A percentile compares a stretch with the other conserved stretches of the same genome.
Evolutionary conservation across 1,139 yeast species (phyloP).

Genomic region (Nakaseomyces delphensis): DNA sequence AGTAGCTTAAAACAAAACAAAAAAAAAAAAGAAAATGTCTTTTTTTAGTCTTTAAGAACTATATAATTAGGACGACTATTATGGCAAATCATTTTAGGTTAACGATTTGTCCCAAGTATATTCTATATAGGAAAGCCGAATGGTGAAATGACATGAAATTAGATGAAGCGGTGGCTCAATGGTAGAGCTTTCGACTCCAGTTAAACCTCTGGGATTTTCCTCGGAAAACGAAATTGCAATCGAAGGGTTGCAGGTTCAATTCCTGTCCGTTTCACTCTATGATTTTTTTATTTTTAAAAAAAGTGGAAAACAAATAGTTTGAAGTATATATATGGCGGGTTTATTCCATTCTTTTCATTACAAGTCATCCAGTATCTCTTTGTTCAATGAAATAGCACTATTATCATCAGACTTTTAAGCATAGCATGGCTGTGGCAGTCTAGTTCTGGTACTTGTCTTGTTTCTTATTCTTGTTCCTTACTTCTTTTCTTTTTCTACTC

Average conservation of each 20-base stretch:
- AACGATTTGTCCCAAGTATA: no score
- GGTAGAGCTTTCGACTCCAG: conserved; percentile 91
- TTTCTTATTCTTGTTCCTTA: no score
- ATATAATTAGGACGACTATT: no score
- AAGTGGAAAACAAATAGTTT: neutral
- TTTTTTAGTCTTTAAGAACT: neutral
- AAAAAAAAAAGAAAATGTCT: neutral
- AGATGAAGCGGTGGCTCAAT: conserved; percentile 80
- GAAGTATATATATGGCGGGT: neutral
- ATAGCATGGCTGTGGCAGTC: neutral
- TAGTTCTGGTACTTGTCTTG: no score
- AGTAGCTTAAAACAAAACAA: neutral
- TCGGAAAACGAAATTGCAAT: conserved; percentile 33
- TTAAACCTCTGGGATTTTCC: conserved; percentile 29
- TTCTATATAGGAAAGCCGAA: no score
- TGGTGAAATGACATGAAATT: no score
- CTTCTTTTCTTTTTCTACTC: no score
- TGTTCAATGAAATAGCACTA: neutral
- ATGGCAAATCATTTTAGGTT: no score
- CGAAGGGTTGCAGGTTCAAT: conserved; percentile 72
- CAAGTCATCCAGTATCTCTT: neutral
- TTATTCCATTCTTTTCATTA: neutral
- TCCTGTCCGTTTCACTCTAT: conserved; percentile 58
- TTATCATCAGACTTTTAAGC: neutral
- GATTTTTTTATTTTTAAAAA: conserved; percentile 25